Base-by-base conservation (phyloP, 1,139 yeast genomes). In the Taiozyma sp. region DNA sequence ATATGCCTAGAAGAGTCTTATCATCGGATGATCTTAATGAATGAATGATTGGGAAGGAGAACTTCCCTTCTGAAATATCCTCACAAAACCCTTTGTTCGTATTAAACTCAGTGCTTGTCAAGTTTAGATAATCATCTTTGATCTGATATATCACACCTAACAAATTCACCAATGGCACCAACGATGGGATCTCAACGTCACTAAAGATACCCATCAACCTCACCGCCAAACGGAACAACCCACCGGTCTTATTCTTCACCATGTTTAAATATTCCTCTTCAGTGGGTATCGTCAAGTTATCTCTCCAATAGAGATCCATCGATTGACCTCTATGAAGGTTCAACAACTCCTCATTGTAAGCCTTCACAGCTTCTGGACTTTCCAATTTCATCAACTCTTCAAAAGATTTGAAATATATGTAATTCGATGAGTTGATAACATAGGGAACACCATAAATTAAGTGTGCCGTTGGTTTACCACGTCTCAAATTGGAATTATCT, bases 161-260 rank as follows among this genome's bases (percentile, higher is more conserved):
- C n/a, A 83, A 62, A 60, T 88, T 87, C n/a, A 96, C 85, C 38
- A 89, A 68, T 7, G 85, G 81, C 1, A 83, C 74, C 45, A 83
- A 67, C 1, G 48, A 43, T 22, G 28, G 24, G 64, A 57, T 28
- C 45, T 47, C 2, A 3, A 32, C 23, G 4, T 43, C 45, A 4
- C 46, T 27, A 44, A 69, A 57, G 28, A 72, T 65, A 57, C 76
- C 83, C 77, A 91, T 74, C 39, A 91, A 69, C 54, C 83, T 71
- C 4, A 86, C 81, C 0, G 93, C 83, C 42, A 91, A 71, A 52
- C 97, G 74, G 64, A 90, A 87, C 36, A 91, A 70, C 0, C 97
- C 97, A 1, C 96, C 96, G 0, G 97, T 91, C 64, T 91, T 91
- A 64, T 89, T 83, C 76, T 80, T 80, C 19, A 87, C 96, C 97